These are phyloP conservation scores for Pseudomassariella vexata DNA, from an alignment of 2,329 filamentous ascomycete genomes.

Conservation along the genomic window DNA sequence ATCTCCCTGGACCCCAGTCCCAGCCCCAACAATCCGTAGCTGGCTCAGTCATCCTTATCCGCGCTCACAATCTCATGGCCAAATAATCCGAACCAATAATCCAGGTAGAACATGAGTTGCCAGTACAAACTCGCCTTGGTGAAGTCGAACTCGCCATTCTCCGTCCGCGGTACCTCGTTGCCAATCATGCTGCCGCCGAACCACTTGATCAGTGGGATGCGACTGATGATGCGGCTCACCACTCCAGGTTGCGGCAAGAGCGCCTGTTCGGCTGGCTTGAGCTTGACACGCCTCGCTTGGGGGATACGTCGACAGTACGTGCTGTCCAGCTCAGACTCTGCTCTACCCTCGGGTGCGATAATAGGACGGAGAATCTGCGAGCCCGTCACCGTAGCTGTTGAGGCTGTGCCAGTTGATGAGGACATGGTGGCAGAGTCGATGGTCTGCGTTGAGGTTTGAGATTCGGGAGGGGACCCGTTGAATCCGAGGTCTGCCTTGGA, in stretches of 20 bases:
- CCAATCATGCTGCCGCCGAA: slow-evolving; percentile 70
- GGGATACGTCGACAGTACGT: slow-evolving; percentile 59
- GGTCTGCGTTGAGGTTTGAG: slow-evolving; percentile 48
- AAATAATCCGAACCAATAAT: slow-evolving; percentile 53
- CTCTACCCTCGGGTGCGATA: slow-evolving; percentile 6
- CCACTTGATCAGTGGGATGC: slow-evolving; percentile 66
- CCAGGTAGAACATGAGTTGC: slow-evolving; percentile 60
- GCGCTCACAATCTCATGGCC: slow-evolving; percentile 50
- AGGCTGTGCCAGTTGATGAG: slow-evolving; percentile 33
- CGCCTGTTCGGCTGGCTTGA: slow-evolving; percentile 65
- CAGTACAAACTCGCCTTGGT: slow-evolving; percentile 61
- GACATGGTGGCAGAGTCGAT: slow-evolving; percentile 51
- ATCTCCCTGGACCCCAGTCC: too few species aligned
- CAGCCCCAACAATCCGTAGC: too few species aligned
- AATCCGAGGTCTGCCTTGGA: slow-evolving; percentile 26
- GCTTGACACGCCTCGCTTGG: slow-evolving; percentile 56
- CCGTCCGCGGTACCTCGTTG: slow-evolving; percentile 65
- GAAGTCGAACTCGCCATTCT: slow-evolving; percentile 74
- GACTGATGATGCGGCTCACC: slow-evolving; percentile 56
- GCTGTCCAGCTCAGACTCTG: slow-evolving; percentile 14
- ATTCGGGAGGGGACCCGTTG: slow-evolving; percentile 35
- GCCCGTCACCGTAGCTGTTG: slow-evolving; percentile 40
- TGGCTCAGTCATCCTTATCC: slow-evolving; percentile 55
- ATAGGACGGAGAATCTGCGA: too few species aligned
- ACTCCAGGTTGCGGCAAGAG: slow-evolving; percentile 63